Evolutionary conservation across 23 red algal genomes (phyloP), one percentile per base, ranked within the genome.

Genomic region (Pyropia yezoensis): DNA sequence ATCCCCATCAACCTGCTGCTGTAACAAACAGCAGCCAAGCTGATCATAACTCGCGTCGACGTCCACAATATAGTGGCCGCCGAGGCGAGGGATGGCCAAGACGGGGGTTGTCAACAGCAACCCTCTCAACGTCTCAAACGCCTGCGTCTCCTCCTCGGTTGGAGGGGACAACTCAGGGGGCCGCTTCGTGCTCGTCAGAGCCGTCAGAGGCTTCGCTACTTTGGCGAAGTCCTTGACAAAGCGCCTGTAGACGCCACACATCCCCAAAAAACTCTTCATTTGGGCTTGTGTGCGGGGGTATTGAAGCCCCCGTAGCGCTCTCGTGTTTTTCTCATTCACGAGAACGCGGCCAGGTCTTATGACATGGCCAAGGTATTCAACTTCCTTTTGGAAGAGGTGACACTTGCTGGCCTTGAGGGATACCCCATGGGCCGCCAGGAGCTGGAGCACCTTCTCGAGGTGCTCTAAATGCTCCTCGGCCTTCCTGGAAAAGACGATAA

Each of bases 351-450:
- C 73, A 51, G 73, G 60, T 30, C 39, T 64, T 19, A 66, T 77
- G 5, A 49, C 55, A 18, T 77, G 73, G 13, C 60, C 60, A 0
- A 77, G 24, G 33, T 77, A 77, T 50, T 66, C 56, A 4, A 77
- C 50, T 21, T 64, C 32, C 26, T 18, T 3, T 12, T 51, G 18
- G 22, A 63, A 77, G 32, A 65, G 55, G 9, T 22, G 12, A 49
- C 73, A 77, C 24, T 77, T 77, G 19, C 23, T 65, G 2, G 65
- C 33, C 59, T 77, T 77, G 7, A 77, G 18, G 27, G 59, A 39
- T 3, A 64, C 17, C 6, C 58, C 58, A 49, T 58, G 20, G 11
- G 17, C 15, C 49, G 54, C 52, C 7, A 77, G 14, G 17, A 77
- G 73, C 0, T 6, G 14, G 39, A 77, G 52, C 14, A 77, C 73